phyloP scores from a whole-genome alignment of 257 asterid genomes.

The Solanum sitiens region DNA sequence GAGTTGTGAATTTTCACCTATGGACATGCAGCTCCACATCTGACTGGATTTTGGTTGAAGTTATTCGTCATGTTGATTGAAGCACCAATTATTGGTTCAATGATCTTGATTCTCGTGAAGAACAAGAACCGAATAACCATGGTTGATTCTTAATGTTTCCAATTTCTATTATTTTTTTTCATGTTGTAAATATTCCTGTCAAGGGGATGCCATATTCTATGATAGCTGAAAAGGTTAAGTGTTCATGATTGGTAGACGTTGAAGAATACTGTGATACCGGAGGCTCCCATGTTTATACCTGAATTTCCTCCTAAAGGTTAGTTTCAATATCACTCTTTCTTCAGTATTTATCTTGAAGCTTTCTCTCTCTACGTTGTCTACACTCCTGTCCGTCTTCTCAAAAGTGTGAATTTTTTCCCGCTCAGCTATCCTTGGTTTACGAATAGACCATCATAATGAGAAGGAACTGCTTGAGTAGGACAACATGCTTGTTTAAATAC shows the following conservation, averaged over 20 bases:
- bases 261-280: conserved; percentile 84
- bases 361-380: not conserved
- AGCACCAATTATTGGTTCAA: conserved; percentile 51
- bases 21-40: conserved; percentile 70
- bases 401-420: not conserved
- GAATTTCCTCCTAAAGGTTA: conserved; percentile 94
- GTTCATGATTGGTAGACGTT: conserved; percentile 39
- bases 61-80: conserved; percentile 52
- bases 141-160: conserved; percentile 22
- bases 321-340: not conserved
- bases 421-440: not conserved
- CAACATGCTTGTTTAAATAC: not conserved
- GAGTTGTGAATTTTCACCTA: not conserved
- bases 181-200: not conserved
- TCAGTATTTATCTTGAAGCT: not conserved
- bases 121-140: conserved; percentile 51
- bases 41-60: conserved; percentile 69
- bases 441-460: not conserved
- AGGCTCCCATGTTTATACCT: conserved; percentile 84
- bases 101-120: conserved; percentile 45
- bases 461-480: not conserved
- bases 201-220: not conserved
- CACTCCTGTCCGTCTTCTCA: not conserved
- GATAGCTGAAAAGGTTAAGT: not conserved
- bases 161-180: not conserved